Evolutionary conservation across 306 rosid genomes (phyloP).

Genomic region (Dalbergia cochinchinensis): DNA sequence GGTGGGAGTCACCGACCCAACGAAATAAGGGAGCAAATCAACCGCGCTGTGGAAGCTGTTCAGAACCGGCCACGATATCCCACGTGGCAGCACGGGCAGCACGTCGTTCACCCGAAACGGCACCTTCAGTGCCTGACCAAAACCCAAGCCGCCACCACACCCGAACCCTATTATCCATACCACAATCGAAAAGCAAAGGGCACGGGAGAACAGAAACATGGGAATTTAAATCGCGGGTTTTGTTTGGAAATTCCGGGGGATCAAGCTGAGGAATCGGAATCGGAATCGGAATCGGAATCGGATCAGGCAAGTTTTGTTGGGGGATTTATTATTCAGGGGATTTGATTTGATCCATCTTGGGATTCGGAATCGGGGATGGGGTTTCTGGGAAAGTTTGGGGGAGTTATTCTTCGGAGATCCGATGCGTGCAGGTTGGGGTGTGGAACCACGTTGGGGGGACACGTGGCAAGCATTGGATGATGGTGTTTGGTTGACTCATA

Average conservation of each 20-base stretch:
- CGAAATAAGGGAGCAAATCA: slow-evolving; percentile 79
- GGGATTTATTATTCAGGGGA: no score
- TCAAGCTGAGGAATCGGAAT: background rate
- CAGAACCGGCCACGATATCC: slow-evolving; percentile 86
- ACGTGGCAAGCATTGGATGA: background rate
- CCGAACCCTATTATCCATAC: slow-evolving; percentile 53
- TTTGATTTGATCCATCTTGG: background rate
- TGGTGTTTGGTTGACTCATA: background rate
- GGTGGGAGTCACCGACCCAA: slow-evolving; percentile 76
- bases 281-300: background rate
- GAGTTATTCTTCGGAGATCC: background rate
- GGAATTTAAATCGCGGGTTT: background rate
- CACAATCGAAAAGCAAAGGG: background rate
- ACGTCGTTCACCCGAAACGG: slow-evolving; percentile 78
- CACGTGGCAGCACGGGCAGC: slow-evolving; percentile 79
- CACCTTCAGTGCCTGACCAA: slow-evolving; percentile 58
- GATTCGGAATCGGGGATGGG: background rate
- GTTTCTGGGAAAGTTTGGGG: background rate
- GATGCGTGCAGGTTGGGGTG: background rate
- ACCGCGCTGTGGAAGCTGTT: slow-evolving; percentile 85
- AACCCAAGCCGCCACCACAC: slow-evolving; percentile 31
- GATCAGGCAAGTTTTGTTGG: background rate
- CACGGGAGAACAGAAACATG: slow-evolving; percentile 13
- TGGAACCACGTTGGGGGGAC: background rate
- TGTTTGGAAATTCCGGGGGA: background rate